Conservation (phyloP, 495 filamentous ascomycete genomes). For the Lophium mytilinum region DNA sequence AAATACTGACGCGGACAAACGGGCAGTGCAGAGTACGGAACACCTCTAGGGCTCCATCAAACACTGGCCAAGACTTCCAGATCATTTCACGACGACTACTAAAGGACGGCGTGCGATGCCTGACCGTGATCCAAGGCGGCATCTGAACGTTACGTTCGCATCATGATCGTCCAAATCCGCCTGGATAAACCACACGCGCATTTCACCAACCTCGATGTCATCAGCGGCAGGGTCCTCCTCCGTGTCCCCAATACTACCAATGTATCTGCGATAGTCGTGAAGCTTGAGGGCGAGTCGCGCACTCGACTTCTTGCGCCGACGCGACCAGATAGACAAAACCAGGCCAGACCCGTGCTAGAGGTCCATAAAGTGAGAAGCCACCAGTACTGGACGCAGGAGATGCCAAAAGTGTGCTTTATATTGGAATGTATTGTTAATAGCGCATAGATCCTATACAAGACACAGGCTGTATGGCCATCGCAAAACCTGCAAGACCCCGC, state of each 20-base stretch:
- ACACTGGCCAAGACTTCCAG: neutral
- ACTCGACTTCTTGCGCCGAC: slow-evolving; percentile 48
- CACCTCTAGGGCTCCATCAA: neutral
- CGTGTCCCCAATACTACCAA: slow-evolving; percentile 53
- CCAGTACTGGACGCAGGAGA: neutral
- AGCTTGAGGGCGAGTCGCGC: slow-evolving; percentile 83
- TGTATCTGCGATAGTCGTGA: slow-evolving; percentile 75
- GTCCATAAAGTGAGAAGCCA: slow-evolving; percentile 61
- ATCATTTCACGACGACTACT: neutral
- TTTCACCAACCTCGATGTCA: slow-evolving; percentile 84
- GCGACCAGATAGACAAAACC: slow-evolving; percentile 41
- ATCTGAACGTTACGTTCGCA: neutral
- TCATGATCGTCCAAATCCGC: slow-evolving; percentile 70
- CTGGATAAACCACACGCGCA: slow-evolving; percentile 66
- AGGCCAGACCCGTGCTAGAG: slow-evolving; percentile 55
- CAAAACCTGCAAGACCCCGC: slow-evolving; percentile 41
- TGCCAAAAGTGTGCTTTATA: neutral
- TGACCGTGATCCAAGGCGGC: neutral
- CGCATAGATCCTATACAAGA: slow-evolving; percentile 57
- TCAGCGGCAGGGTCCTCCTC: slow-evolving; percentile 63
- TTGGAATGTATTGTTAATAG: neutral
- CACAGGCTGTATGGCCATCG: slow-evolving; percentile 55
- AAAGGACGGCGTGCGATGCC: neutral
- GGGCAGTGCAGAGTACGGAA: neutral
- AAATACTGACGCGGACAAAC: neutral